Conservation (phyloP, 139 green algal species). For the Tetraselmis chui region DNA sequence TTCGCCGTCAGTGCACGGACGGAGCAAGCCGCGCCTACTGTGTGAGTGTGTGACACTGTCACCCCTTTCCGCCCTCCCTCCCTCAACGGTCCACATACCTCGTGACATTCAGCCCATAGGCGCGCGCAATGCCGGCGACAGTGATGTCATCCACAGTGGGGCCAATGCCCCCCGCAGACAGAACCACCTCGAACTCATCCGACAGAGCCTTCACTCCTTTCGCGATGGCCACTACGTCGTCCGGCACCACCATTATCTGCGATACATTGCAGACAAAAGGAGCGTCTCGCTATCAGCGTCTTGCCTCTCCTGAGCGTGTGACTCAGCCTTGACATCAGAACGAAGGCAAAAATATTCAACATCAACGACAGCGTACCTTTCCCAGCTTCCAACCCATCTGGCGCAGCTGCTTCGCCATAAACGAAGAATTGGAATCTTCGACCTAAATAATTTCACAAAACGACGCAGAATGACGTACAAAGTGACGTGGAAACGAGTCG, state of each 20-base stretch:
- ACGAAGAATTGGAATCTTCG: background rate
- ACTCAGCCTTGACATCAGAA: background rate
- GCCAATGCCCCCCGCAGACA: constrained; percentile 40
- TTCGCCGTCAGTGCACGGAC: no score
- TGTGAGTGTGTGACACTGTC: no score
- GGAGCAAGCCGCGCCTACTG: no score
- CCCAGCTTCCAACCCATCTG: background rate
- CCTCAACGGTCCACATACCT: no score
- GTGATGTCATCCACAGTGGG: constrained; percentile 47
- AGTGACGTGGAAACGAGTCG: background rate
- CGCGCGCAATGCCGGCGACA: constrained; percentile 38
- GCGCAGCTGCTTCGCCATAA: no score
- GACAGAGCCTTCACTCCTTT: constrained; percentile 27
- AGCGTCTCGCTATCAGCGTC: background rate
- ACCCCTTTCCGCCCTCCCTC: no score
- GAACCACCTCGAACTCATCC: constrained; percentile 23
- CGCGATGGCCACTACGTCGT: constrained; percentile 61
- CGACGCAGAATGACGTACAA: background rate
- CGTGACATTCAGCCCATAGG: no score
- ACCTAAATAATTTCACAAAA: background rate
- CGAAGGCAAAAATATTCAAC: constrained; percentile 6
- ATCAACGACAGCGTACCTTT: background rate
- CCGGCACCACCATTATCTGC: constrained; percentile 56
- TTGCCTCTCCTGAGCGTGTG: no score
- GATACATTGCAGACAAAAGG: background rate